These are phyloP conservation scores for Salix caprea DNA, from an alignment of 345 rosid species.

Conservation along the genomic window DNA sequence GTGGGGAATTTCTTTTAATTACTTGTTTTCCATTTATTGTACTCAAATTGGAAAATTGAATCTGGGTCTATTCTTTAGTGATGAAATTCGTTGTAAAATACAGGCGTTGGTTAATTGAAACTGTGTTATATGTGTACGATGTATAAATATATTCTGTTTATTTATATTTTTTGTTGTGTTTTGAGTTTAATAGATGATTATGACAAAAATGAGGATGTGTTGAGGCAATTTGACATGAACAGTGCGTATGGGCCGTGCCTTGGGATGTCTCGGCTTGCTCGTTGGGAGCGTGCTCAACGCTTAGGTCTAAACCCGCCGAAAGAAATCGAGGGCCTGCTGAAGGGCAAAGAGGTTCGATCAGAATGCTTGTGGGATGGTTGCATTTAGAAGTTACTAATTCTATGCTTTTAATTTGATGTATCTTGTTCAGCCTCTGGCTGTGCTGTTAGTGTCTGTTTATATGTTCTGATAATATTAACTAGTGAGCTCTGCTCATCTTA, in stretches of 20 bases:
- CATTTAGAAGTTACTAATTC: conserved; percentile 26
- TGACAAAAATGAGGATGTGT: conserved; percentile 40
- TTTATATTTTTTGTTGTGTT: background rate
- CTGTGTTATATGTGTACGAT: no score
- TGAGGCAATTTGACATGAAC: conserved; percentile 79
- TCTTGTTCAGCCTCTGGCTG: conserved; percentile 22
- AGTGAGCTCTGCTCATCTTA: background rate
- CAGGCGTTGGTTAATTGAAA: background rate
- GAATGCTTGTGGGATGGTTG: conserved; percentile 72
- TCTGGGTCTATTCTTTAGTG: background rate
- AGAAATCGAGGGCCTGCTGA: conserved; percentile 46
- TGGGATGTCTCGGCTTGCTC: conserved; percentile 58
- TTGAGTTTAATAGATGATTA: conserved; percentile 30
- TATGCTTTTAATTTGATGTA: background rate
- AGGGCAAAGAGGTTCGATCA: conserved; percentile 30
- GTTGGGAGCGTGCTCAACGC: conserved; percentile 68
- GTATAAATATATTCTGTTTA: no score
- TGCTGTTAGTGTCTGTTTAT: background rate
- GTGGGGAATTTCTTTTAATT: background rate
- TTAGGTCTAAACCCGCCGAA: conserved; percentile 64
- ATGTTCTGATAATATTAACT: background rate
- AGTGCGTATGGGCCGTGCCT: conserved; percentile 77
- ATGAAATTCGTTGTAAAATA: background rate
- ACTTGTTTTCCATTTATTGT: background rate
- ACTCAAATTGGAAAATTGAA: background rate